Base-by-base conservation (phyloP, 2,329 filamentous ascomycete genomes). In the Byssochlamys sp. region DNA sequence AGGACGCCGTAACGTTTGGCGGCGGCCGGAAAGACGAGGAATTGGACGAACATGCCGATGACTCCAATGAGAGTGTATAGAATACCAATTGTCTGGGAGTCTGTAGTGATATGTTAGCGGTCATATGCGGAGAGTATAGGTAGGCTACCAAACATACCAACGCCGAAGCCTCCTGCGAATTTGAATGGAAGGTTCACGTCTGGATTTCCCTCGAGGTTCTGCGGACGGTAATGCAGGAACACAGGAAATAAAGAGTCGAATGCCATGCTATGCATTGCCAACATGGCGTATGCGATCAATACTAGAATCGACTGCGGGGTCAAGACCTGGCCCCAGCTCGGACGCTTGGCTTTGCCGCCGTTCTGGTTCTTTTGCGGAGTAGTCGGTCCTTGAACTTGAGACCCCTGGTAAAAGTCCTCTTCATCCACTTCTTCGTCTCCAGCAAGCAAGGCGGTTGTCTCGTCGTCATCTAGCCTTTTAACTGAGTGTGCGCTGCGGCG, bases 171-270 rank as follows among this genome's bases (percentile, higher is more conserved):
- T 39, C 90, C 87, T 1, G 82, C 80, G 67, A 96, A 96, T 66
- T 89, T 87, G 66, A 96, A 86, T 0, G 91, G 91, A 0, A 90
- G 79, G 1, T 78, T 75, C 10, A 84, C 77, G 0, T 81, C 75
- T 0, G 84, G 82, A 58, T 83, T 80, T 52, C 81, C 73, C 33
- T 81, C 73, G 3, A 78, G 72, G 3, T 79, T 68, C 64, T 85
- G 79, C 0, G 73, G 73, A 0, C 88, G 87, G 62, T 90, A 87
- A 73, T 95, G 89, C 66, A 96, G 81, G 71, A 95, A 95, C 0
- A 96, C 90, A 2, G 91, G 89, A 1, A 97, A 82, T 2, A 92
- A 80, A 68, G 95, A 91, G 72, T 97, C 92, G 68, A 86, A 96
- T 0, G 90, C 86, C 45, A 95, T 84, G 0, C 84, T 86, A 72